Base-by-base conservation (phyloP, 805 yeast species). In the Pichia membranifaciens region DNA sequence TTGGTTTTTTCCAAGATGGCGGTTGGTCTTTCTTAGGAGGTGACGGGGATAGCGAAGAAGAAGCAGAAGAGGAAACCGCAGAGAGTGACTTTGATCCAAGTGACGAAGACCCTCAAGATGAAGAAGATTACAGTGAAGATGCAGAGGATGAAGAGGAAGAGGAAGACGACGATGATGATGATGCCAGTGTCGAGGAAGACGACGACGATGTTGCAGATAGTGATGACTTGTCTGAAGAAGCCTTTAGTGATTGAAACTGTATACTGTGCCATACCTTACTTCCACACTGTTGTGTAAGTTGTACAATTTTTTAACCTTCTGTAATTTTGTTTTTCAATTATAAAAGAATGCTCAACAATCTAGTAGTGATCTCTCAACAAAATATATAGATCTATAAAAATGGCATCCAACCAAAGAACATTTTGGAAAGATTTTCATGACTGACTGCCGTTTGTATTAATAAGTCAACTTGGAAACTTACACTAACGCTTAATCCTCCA, bases 21-120 rank as follows among this genome's bases (percentile, higher is more conserved):
- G 99, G 99, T 45, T 93, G 99, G 99, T 76, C 80, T 25, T 88
- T 93, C 77, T 76, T 93, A 65, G 87, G 89, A 25, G 91, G 93
- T 37, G 91, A 82, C 40, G 89, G 90, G 18, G 96, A 83, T 49
- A 84, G 78, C 43, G 95, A 80, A 51, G 79, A 72, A 29, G 85
- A 78, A 17, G 81, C 76, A 41, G 85, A 78, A 38, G 82, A 78
- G 38, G 85, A 79, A 51, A 93, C 84, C 59, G 69, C 73, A 39
- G 95, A 84, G 59, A 65, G 69, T 15, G 79, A 74, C 34, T 83
- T 82, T 57, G 87, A 83, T 62, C 81, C 73, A 16, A 66, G 75
- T 48, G 82, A 79, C 50, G 88, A 79, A 43, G 81, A 75, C 25
- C 83, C 76, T 21, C 80, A 69, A 25, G 76, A 77, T 54, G 84